Conservation (phyloP, 306 rosid species). For the Quillaja saponaria region DNA sequence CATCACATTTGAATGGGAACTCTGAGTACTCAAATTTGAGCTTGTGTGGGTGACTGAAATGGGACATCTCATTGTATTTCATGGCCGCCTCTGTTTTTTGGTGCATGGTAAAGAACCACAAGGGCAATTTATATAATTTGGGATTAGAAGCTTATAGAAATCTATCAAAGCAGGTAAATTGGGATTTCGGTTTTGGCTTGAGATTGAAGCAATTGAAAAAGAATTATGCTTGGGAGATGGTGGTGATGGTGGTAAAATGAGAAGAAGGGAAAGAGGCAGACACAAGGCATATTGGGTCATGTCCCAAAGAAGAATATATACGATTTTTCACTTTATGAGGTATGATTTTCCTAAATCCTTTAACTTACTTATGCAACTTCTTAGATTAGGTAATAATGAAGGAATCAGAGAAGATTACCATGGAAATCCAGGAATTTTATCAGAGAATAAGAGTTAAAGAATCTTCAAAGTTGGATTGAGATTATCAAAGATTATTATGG, state of each 20-base stretch:
- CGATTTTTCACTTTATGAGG: slow-evolving; percentile 34
- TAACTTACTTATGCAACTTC: neutral
- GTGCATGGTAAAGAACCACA: neutral
- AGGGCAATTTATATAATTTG: slow-evolving; percentile 26
- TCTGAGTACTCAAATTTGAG: slow-evolving; percentile 70
- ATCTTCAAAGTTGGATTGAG: slow-evolving; percentile 17
- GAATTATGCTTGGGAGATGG: slow-evolving; percentile 53
- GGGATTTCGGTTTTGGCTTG: slow-evolving; percentile 46
- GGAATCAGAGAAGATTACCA: slow-evolving; percentile 10
- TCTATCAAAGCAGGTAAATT: slow-evolving; percentile 6
- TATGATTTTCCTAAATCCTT: slow-evolving; percentile 2
- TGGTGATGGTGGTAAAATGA: slow-evolving; percentile 32
- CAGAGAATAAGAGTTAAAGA: slow-evolving; percentile 27
- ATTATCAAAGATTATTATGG: neutral
- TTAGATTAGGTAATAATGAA: neutral
- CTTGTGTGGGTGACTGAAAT: slow-evolving; percentile 86
- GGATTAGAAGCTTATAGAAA: neutral
- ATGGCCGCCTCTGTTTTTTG: slow-evolving; percentile 33
- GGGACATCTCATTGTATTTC: slow-evolving; percentile 78
- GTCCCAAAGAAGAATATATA: slow-evolving; percentile 50
- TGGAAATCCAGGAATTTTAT: slow-evolving; percentile 20
- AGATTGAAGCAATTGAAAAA: slow-evolving; percentile 48
- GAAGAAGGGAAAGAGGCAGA: slow-evolving; percentile 43
- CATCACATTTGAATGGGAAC: slow-evolving; percentile 90
- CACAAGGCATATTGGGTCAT: slow-evolving; percentile 44